Evolutionary conservation across 768 basidiomycete genomes (phyloP).

Genomic region (Leccinum variicolor): DNA sequence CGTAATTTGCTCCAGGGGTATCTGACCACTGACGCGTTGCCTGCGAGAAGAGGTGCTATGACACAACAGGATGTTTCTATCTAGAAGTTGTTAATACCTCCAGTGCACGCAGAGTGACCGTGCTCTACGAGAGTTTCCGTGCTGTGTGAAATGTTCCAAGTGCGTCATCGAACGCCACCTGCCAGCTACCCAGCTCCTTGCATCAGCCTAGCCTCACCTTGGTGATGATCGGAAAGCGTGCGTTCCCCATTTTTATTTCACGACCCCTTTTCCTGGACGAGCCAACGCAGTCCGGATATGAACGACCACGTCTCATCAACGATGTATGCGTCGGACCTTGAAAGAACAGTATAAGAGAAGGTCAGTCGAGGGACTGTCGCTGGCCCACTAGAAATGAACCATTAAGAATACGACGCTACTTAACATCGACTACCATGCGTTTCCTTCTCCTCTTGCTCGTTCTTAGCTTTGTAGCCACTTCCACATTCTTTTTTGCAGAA

Average conservation of each 20-base stretch:
- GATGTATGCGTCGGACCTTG: conserved; percentile 17
- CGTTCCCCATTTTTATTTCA: conserved; percentile 16
- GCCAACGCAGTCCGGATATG: conserved; percentile 21
- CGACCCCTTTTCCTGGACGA: conserved; percentile 2
- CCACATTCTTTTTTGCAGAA: conserved; percentile 31
- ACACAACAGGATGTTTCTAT: conserved; percentile 10
- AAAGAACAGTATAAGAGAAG: conserved; percentile 26
- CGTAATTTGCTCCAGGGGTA: conserved; percentile 6
- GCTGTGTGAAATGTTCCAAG: background rate
- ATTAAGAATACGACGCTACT: conserved; percentile 15
- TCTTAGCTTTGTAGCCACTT: conserved; percentile 26
- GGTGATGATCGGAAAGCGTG: conserved; percentile 10
- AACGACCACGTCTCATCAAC: too few relatives aligned
- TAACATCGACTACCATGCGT: conserved; percentile 15
- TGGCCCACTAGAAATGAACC: conserved; percentile 30
- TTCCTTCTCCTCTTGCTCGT: conserved; percentile 28
- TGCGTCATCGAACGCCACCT: conserved; percentile 1
- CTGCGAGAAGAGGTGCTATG: conserved; percentile 6
- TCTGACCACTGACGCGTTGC: conserved; percentile 5
- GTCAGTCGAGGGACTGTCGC: background rate
- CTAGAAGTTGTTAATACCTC: conserved; percentile 17
- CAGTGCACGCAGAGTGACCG: background rate
- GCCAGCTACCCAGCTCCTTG: background rate
- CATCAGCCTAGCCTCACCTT: background rate
- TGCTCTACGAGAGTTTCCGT: background rate